phyloP scores from a whole-genome alignment of 2,329 filamentous ascomycete species.

The Seiridium unicorne region DNA sequence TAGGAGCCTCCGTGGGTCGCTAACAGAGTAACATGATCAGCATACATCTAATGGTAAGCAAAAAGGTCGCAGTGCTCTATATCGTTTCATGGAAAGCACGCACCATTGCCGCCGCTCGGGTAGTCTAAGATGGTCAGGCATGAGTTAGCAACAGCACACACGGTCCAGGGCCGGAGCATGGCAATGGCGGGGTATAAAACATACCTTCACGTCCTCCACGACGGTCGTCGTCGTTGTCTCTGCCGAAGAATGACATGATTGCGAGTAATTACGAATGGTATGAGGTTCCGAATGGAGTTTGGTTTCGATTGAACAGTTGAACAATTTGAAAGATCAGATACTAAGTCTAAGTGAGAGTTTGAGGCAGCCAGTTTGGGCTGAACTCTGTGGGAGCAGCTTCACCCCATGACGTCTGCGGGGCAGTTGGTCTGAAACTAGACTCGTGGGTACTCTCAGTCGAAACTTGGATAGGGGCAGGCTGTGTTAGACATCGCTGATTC shows the following conservation, averaged over 20 bases:
- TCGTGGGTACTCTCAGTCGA: background rate
- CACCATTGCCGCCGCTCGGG: background rate
- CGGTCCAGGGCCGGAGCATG: background rate
- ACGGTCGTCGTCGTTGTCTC: background rate
- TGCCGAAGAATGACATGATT: background rate
- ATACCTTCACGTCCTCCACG: conserved; percentile 3
- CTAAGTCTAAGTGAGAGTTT: no score
- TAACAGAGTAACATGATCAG: conserved; percentile 3
- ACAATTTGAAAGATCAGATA: no score
- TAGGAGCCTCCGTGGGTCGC: conserved; percentile 29
- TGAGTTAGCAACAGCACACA: background rate
- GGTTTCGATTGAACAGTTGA: no score
- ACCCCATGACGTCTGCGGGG: conserved; percentile 6
- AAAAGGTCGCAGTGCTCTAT: no score
- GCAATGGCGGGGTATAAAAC: background rate
- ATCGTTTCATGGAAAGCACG: background rate
- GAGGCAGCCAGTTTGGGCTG: background rate
- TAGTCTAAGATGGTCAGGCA: background rate
- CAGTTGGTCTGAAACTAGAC: conserved; percentile 3
- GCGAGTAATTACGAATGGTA: background rate
- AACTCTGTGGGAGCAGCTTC: background rate
- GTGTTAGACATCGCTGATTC: background rate
- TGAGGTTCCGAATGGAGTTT: background rate
- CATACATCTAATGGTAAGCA: background rate
- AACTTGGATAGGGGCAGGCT: background rate